These are phyloP conservation scores for Hypoxylon cercidicola DNA, from an alignment of 495 filamentous ascomycete species.

Conservation along the genomic window DNA sequence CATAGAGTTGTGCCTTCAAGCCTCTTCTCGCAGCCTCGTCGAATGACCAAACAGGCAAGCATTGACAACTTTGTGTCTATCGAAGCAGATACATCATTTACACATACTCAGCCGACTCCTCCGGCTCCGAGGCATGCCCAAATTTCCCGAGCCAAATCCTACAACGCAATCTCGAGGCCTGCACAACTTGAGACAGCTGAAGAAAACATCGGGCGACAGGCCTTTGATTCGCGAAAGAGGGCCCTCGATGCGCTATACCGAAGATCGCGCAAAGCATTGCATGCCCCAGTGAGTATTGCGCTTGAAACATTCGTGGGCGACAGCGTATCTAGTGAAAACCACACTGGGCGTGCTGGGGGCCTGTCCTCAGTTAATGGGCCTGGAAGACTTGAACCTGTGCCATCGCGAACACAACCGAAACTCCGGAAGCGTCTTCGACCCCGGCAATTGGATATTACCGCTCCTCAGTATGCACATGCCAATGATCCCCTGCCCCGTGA, in stretches of 20 bases:
- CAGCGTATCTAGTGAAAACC: conserved; percentile 28
- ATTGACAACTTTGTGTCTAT: conserved; percentile 49
- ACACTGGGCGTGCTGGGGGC: conserved; percentile 27
- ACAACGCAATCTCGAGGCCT: conserved; percentile 43
- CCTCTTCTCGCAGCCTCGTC: conserved; percentile 36
- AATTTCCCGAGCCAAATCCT: conserved; percentile 10
- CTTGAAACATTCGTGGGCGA: conserved; percentile 43
- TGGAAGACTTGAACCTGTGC: conserved; percentile 42
- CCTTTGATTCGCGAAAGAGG: conserved; percentile 56
- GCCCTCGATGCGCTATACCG: conserved; percentile 60
- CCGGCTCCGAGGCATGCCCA: conserved; percentile 20
- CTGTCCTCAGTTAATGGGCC: conserved; percentile 30
- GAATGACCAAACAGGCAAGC: conserved; percentile 46
- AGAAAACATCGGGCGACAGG: conserved; percentile 36
- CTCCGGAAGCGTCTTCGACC: conserved; percentile 63
- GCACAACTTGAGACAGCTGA: conserved; percentile 61
- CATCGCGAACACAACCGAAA: conserved; percentile 42
- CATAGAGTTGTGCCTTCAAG: conserved; percentile 17
- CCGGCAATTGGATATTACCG: conserved; percentile 60
- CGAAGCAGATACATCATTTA: conserved; percentile 13
- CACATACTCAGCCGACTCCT: conserved; percentile 10
- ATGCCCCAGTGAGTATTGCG: conserved; percentile 30
- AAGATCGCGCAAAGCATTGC: conserved; percentile 48
- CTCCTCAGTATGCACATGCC: conserved; percentile 60
- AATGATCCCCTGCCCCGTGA: conserved; percentile 57